Evolutionary conservation across 2,329 filamentous ascomycete species (phyloP).

Genomic region (Pseudonectria foliicola): DNA sequence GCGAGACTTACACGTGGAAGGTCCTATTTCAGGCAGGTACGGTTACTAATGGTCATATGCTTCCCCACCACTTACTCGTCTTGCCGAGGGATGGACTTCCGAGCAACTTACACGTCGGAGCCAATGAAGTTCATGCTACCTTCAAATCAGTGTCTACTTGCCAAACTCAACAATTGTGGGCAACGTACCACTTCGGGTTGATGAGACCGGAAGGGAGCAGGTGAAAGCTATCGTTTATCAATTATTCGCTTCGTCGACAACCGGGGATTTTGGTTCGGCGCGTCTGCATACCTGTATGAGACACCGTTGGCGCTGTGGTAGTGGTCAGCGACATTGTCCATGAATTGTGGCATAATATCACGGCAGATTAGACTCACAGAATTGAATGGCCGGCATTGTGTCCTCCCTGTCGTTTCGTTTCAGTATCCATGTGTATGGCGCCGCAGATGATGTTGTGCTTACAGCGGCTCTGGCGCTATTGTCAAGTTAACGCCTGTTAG

Average conservation of each 20-base stretch:
- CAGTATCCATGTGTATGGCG: conserved; percentile 1
- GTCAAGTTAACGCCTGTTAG: too few relatives aligned
- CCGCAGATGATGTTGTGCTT: neutral
- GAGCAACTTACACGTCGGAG: too few relatives aligned
- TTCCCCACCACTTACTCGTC: too few relatives aligned
- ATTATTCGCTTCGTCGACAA: neutral
- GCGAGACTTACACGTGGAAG: conserved; percentile 7
- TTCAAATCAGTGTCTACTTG: neutral
- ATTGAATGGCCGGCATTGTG: conserved; percentile 12
- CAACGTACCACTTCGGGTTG: conserved; percentile 1
- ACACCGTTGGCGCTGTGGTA: conserved; percentile 2
- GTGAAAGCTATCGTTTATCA: conserved; percentile 4
- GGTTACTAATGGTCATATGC: too few relatives aligned
- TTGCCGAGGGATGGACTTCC: too few relatives aligned
- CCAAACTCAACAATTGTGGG: neutral
- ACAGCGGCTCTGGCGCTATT: neutral
- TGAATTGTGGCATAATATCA: neutral
- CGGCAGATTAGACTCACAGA: conserved; percentile 4
- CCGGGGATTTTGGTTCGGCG: too few relatives aligned
- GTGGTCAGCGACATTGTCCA: conserved; percentile 1
- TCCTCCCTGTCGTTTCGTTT: conserved; percentile 7
- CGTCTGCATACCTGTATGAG: conserved; percentile 2
- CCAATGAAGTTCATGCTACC: conserved; percentile 4
- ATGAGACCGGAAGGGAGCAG: conserved; percentile 6
- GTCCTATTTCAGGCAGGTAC: too few relatives aligned